Conservation (phyloP, 495 filamentous ascomycete genomes). For the Trichodelitschia bisporula region DNA sequence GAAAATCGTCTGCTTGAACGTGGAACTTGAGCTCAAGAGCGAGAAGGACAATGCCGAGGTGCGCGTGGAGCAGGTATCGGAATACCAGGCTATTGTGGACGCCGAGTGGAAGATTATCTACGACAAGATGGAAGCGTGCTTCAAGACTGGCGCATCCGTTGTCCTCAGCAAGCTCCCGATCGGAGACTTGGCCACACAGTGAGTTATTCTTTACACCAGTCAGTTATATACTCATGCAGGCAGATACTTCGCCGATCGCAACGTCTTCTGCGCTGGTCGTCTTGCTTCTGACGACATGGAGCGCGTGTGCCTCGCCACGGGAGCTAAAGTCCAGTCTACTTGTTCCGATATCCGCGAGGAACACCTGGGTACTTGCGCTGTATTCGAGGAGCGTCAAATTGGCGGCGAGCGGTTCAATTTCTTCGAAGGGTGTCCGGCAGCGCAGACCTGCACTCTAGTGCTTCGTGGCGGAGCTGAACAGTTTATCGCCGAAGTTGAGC, state of each 20-base stretch:
- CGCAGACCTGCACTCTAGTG: slow-evolving; percentile 90
- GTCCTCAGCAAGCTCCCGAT: slow-evolving; percentile 94
- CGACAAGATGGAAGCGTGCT: slow-evolving; percentile 88
- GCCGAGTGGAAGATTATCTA: slow-evolving; percentile 99
- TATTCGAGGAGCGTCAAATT: slow-evolving; percentile 89
- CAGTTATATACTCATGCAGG: neutral
- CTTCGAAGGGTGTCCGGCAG: slow-evolving; percentile 82
- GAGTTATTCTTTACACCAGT: slow-evolving; percentile 11
- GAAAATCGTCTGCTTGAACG: slow-evolving; percentile 88
- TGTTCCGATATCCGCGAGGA: slow-evolving; percentile 83
- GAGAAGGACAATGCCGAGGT: slow-evolving; percentile 99
- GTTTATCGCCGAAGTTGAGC: slow-evolving; percentile 96
- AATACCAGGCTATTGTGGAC: slow-evolving; percentile 98
- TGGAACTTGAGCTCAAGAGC: slow-evolving; percentile 90
- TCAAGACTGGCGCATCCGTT: slow-evolving; percentile 87
- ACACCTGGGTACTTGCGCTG: slow-evolving; percentile 76
- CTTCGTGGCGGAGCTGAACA: slow-evolving; percentile 93
- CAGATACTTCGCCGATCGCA: slow-evolving; percentile 83
- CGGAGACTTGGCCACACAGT: slow-evolving; percentile 90
- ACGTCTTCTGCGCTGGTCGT: slow-evolving; percentile 94
- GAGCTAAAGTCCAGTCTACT: slow-evolving; percentile 77
- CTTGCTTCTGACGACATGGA: slow-evolving; percentile 87
- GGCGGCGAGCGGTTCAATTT: slow-evolving; percentile 95
- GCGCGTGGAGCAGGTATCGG: slow-evolving; percentile 89
- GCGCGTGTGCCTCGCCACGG: slow-evolving; percentile 83